These are phyloP conservation scores for Funneliformis caledonium DNA, from an alignment of 371 early-diverging fungal genomes.

Conservation along the genomic window DNA sequence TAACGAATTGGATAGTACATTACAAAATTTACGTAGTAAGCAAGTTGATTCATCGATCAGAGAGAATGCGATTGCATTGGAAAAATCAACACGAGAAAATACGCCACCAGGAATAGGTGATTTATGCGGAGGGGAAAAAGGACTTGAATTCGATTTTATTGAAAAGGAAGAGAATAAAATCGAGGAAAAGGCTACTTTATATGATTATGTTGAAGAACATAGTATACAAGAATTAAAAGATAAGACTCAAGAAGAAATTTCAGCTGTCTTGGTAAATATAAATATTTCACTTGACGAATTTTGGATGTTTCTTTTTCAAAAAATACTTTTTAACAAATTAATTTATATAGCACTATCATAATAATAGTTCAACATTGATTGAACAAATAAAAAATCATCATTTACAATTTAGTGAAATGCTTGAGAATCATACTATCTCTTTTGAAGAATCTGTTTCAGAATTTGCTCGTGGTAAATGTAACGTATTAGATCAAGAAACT, in stretches of 20 bases:
- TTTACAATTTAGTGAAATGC: constrained; percentile 9
- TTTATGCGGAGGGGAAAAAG: not conserved
- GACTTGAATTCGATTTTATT: not conserved
- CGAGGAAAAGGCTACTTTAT: constrained; percentile 35
- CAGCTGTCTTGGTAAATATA: constrained; percentile 10
- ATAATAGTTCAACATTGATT: constrained; percentile 12
- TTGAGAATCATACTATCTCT: constrained; percentile 41
- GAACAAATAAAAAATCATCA: constrained; percentile 12
- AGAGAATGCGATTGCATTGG: constrained; percentile 28
- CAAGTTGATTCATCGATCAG: constrained; percentile 27
- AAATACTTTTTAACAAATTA: constrained; percentile 1
- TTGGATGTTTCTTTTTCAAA: not conserved
- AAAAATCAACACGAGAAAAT: constrained; percentile 11
- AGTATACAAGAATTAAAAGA: constrained; percentile 32
- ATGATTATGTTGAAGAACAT: constrained; percentile 40
- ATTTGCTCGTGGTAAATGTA: constrained; percentile 48
- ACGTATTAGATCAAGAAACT: constrained; percentile 47
- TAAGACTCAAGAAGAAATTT: constrained; percentile 38
- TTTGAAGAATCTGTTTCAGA: constrained; percentile 49
- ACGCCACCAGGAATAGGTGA: not conserved
- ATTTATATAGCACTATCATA: constrained; percentile 13
- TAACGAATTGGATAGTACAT: constrained; percentile 25
- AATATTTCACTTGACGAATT: too few species aligned
- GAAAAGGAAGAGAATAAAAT: not conserved
- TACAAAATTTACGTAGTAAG: constrained; percentile 23